Evolutionary conservation across 768 basidiomycete genomes (phyloP).

Genomic region (Clavaria fumosa): DNA sequence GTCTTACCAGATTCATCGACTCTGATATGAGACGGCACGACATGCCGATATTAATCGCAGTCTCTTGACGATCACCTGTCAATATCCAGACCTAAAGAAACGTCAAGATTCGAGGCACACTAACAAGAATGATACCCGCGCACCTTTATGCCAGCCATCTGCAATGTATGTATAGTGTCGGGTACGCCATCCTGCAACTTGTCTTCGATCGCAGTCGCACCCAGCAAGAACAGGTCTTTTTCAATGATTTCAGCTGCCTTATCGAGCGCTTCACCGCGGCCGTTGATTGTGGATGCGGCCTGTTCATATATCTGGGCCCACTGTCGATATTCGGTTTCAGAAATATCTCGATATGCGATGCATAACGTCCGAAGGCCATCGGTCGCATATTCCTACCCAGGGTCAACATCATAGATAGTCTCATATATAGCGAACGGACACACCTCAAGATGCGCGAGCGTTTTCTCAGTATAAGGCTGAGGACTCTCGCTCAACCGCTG

Average conservation of each 20-base stretch:
- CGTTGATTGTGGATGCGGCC: constrained; percentile 90
- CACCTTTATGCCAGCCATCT: constrained; percentile 96
- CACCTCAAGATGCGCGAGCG: constrained; percentile 83
- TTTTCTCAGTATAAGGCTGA: constrained; percentile 78
- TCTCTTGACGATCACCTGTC: constrained; percentile 96
- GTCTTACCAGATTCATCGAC: constrained; percentile 83
- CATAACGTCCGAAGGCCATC: constrained; percentile 96
- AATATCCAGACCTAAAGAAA: constrained; percentile 80
- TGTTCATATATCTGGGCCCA: constrained; percentile 83
- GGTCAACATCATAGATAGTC: neutral
- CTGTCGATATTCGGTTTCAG: constrained; percentile 78
- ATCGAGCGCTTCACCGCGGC: constrained; percentile 89
- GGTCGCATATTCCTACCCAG: constrained; percentile 76
- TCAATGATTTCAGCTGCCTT: constrained; percentile 92
- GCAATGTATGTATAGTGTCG: constrained; percentile 92
- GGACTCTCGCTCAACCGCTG: constrained; percentile 78
- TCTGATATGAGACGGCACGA: constrained; percentile 94
- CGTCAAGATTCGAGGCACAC: constrained; percentile 3
- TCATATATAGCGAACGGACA: neutral
- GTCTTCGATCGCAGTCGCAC: constrained; percentile 97
- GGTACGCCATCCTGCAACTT: constrained; percentile 98
- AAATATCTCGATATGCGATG: constrained; percentile 83
- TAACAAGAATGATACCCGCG: constrained; percentile 4
- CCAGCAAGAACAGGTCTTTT: constrained; percentile 81
- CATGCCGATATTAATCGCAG: constrained; percentile 98